phyloP scores from a whole-genome alignment of 768 basidiomycete species.

The Dendrothele bispora region DNA sequence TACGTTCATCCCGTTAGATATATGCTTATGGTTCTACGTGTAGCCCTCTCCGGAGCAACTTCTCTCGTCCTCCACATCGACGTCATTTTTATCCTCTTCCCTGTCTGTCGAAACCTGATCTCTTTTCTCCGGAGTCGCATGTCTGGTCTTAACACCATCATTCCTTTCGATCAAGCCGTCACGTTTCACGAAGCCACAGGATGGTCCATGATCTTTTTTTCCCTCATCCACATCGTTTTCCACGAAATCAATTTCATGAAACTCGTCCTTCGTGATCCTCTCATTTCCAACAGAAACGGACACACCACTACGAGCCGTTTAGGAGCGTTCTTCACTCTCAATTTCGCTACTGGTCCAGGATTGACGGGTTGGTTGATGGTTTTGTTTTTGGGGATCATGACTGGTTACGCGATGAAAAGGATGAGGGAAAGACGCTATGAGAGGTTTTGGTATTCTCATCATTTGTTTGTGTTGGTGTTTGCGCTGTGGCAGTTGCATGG shows the following conservation, averaged over 20 bases:
- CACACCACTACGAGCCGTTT: slow-evolving; percentile 54
- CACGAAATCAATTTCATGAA: slow-evolving; percentile 84
- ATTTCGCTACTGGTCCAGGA: slow-evolving; percentile 83
- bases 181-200: slow-evolving; percentile 90
- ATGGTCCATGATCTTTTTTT: slow-evolving; percentile 81
- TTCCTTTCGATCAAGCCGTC: slow-evolving; percentile 93
- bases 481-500: slow-evolving; percentile 92
- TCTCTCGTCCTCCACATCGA: slow-evolving; percentile 91
- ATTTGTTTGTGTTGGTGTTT: slow-evolving; percentile 89
- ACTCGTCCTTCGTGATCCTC: no score
- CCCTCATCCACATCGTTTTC: slow-evolving; percentile 72
- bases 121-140: slow-evolving; percentile 84
- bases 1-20: no score
- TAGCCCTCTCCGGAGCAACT: slow-evolving; percentile 86
- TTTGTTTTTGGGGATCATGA: slow-evolving; percentile 69
- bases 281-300: slow-evolving; percentile 50
- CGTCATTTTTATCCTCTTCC: slow-evolving; percentile 89
- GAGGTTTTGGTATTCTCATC: slow-evolving; percentile 85
- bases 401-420: slow-evolving; percentile 84
- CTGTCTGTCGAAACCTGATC: slow-evolving; percentile 93
- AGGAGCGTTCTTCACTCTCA: slow-evolving; percentile 67
- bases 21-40: no score
- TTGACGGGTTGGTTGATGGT: slow-evolving; percentile 90
- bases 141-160: slow-evolving; percentile 79
- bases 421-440: slow-evolving; percentile 77